Percentiles rank a stretch among this genome's conserved stretches.
Conservation (phyloP, 345 rosid species). For the Citrus unshiu region DNA sequence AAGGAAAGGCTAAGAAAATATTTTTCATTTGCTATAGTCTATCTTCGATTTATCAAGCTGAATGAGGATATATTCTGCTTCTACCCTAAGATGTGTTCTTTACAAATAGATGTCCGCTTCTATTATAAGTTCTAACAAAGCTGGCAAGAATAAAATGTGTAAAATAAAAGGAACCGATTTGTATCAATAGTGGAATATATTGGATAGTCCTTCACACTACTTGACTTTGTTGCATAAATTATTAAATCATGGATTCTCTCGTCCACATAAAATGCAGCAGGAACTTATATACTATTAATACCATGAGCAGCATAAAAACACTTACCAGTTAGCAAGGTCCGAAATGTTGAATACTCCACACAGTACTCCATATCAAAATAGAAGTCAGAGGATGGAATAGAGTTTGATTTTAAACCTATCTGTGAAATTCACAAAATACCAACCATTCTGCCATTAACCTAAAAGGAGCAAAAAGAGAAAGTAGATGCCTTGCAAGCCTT, state of each 20-base stretch:
- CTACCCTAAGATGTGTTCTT: neutral
- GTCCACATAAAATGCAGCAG: neutral
- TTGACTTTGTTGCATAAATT: neutral
- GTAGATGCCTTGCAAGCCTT: neutral
- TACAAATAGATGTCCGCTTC: neutral
- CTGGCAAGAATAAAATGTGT: neutral
- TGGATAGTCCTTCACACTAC: neutral
- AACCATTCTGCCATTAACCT: slow-evolving; percentile 7
- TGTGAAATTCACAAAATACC: slow-evolving; percentile 35
- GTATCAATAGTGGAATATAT: neutral
- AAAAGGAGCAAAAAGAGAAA: slow-evolving; percentile 1
- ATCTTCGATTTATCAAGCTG: neutral
- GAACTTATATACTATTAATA: slow-evolving; percentile 10
- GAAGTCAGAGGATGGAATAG: slow-evolving; percentile 42
- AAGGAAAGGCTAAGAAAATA: neutral
- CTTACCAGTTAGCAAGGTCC: slow-evolving; percentile 52
- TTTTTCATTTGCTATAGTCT: neutral
- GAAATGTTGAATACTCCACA: slow-evolving; percentile 89
- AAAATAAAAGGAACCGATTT: neutral
- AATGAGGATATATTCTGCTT: neutral
- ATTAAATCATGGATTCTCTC: neutral
- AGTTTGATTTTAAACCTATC: slow-evolving; percentile 44
- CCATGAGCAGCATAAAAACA: slow-evolving; percentile 1
- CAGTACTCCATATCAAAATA: slow-evolving; percentile 92
- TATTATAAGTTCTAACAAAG: neutral